Percentiles rank a stretch among this genome's conserved stretches.
Conservation (phyloP, 768 basidiomycete genomes). For the Pulveroboletus frians region DNA sequence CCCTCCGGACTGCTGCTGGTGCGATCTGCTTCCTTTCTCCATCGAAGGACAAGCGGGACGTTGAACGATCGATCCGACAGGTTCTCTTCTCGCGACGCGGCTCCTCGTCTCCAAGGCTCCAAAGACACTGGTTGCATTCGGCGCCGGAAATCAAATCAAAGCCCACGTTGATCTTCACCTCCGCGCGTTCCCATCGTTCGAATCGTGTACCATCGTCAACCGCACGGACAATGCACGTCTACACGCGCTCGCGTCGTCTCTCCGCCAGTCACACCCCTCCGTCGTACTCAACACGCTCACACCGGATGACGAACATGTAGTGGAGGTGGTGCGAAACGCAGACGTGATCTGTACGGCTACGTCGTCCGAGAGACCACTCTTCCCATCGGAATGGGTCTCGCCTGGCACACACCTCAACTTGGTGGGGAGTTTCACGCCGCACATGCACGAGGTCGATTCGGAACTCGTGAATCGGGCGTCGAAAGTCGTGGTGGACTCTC, state of each 20-base stretch:
- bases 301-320: constrained; percentile 6
- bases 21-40: constrained; percentile 1
- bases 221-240: constrained; percentile 51
- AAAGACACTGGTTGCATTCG: constrained; percentile 53
- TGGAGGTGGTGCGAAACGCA: constrained; percentile 13
- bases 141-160: constrained; percentile 66
- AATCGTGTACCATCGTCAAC: constrained; percentile 55
- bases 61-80: constrained; percentile 31
- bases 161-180: constrained; percentile 63
- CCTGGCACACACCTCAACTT: constrained; percentile 66
- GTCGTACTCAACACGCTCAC: constrained; percentile 12
- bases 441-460: constrained; percentile 72
- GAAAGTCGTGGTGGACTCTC: constrained; percentile 68
- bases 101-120: constrained; percentile 45
- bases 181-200: constrained; percentile 50
- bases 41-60: neutral
- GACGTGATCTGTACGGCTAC: constrained; percentile 71
- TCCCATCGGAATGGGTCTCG: constrained; percentile 59
- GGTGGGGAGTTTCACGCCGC: constrained; percentile 76
- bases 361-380: constrained; percentile 62
- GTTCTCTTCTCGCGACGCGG: constrained; percentile 61
- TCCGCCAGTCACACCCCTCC: constrained; percentile 28
- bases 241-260: constrained; percentile 28
- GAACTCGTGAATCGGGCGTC: constrained; percentile 52
- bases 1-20: constrained; percentile 81